phyloP scores from a whole-genome alignment of 2,329 filamentous ascomycete species.

The Arachnomyces sp. region DNA sequence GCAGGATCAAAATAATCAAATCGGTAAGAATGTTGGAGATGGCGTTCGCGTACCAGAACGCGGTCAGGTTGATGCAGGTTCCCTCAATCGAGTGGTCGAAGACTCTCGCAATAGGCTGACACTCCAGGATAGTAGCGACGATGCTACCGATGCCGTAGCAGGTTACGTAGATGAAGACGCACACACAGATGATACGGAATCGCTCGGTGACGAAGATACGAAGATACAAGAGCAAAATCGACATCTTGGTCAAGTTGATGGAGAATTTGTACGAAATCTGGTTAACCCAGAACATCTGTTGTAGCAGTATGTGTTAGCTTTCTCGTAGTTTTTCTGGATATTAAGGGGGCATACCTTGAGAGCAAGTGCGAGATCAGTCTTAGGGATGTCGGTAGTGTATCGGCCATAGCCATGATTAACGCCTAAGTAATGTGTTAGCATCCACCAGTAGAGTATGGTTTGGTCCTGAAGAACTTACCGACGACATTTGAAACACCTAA shows the following conservation, averaged over 20 bases:
- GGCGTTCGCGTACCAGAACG: constrained; percentile 45
- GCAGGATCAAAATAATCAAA: constrained; percentile 26
- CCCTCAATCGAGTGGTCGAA: constrained; percentile 40
- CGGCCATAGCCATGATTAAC: constrained; percentile 24
- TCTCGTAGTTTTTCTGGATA: not conserved
- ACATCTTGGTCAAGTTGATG: constrained; percentile 48
- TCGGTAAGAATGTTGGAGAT: constrained; percentile 30
- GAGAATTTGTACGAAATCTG: constrained; percentile 50
- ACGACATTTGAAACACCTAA: constrained; percentile 20
- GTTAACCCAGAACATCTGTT: constrained; percentile 44
- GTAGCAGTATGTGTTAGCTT: not conserved
- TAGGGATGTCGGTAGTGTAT: constrained; percentile 11
- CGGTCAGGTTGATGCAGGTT: constrained; percentile 40
- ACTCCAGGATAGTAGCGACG: constrained; percentile 44
- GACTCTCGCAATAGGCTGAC: constrained; percentile 40
- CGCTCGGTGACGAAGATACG: constrained; percentile 43
- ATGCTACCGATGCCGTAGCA: constrained; percentile 43
- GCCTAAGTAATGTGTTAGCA: constrained; percentile 9
- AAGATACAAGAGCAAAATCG: constrained; percentile 48
- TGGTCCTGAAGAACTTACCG: constrained; percentile 8
- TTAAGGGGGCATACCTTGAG: constrained; percentile 15
- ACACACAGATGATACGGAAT: constrained; percentile 40
- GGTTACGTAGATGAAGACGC: constrained; percentile 36
- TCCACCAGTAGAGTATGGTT: not conserved
- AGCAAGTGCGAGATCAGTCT: constrained; percentile 17